Base-by-base conservation (phyloP, 129 eudicot species). In the Mikania micrantha region DNA sequence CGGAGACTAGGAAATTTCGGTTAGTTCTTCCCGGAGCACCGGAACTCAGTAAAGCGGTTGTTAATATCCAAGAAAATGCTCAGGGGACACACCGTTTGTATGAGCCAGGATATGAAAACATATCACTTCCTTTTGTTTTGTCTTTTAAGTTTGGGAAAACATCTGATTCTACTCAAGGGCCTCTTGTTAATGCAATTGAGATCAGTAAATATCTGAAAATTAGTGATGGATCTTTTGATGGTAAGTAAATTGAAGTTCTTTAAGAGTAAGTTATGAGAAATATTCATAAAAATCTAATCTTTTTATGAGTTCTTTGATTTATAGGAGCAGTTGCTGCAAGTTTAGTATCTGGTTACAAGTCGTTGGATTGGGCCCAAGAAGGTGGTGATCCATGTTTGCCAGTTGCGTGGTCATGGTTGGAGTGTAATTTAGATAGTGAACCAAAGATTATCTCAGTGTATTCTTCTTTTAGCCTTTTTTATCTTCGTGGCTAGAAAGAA, bases 331-430 rank as follows among this genome's bases (percentile, higher is more conserved):
- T 73, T 61, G 76, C 89, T 78, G 85, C 88, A 27, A 75, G 77
- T 70, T 29, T 89, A 34, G 80, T 79, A 64, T 77, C 90, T 17
- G 72, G 66, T 67, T 93, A 89, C 84, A 39, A 81, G 60, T 68
- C 81, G 2, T 74, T 81, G 29, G 88, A 82, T 69, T 93, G 96
- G 99, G 95, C 93, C 0, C 88, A 82, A 74, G 99, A 93, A 79
- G 99, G 99, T 22, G 99, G 99, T n/a, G 99, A 93, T 76, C 99
- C 99, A 4, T 93, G 99, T 78, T 66, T 93, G 49, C 99, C 99
- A 10, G 90, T 84, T 60, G 88, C 99, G 53, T 86, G 90, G 95
- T 86, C 99, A 16, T 93, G 99, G 99, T 72, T 93, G 82, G 80
- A 81, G 76, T 93, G 99, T 67, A 87, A 75, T 71, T 81, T 88